These are phyloP conservation scores for Wallemia ichthyophaga DNA, from an alignment of 1,284 basidiomycete species.

Conservation along the genomic window DNA sequence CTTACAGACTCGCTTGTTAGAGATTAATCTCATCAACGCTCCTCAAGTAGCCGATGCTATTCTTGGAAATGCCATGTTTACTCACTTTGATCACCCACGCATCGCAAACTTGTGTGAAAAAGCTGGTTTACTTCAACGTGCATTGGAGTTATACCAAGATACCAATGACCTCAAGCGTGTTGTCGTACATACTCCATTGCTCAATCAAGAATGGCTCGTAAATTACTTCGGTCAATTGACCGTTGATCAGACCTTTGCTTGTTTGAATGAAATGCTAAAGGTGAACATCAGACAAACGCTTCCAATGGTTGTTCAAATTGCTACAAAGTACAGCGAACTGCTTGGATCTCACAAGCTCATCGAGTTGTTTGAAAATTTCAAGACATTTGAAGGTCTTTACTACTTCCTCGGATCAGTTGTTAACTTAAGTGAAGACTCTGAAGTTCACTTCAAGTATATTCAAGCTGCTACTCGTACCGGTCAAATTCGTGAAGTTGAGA, in stretches of 20 bases:
- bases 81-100: constrained; percentile 80
- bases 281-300: constrained; percentile 95
- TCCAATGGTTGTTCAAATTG: constrained; percentile 87
- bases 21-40: constrained; percentile 93
- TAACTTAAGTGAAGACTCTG: constrained; percentile 80
- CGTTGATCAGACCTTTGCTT: constrained; percentile 92
- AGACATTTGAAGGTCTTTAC: constrained; percentile 92
- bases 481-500: constrained; percentile 94
- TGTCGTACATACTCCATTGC: constrained; percentile 67
- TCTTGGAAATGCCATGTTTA: constrained; percentile 95
- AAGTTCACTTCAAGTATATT: constrained; percentile 99
- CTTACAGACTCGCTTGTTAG: constrained; percentile 79
- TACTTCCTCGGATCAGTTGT: constrained; percentile 94
- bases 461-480: constrained; percentile 95
- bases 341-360: constrained; percentile 90
- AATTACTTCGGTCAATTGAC: constrained; percentile 92
- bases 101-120: constrained; percentile 97
- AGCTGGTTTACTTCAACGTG: constrained; percentile 79
- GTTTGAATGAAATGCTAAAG: constrained; percentile 86
- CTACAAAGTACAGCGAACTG: constrained; percentile 96
- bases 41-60: constrained; percentile 98
- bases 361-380: constrained; percentile 96
- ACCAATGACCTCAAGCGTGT: constrained; percentile 92
- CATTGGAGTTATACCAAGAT: constrained; percentile 94
- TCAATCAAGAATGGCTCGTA: constrained; percentile 88